Evolutionary conservation across 2,329 filamentous ascomycete genomes (phyloP), one percentile per base, ranked within the genome.

Genomic region (Magnaporthiopsis rhizophila): DNA sequence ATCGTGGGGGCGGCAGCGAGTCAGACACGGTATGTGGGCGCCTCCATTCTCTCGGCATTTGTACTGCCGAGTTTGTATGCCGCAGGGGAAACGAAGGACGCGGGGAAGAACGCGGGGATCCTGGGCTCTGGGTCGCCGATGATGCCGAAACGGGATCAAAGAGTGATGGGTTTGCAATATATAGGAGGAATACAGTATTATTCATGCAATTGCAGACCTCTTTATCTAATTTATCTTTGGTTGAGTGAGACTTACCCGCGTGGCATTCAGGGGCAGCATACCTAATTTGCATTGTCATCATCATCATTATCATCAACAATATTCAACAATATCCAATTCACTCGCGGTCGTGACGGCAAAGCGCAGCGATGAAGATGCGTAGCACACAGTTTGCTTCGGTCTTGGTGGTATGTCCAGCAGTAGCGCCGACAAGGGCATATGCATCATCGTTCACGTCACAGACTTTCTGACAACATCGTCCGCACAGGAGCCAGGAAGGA

Each of bases 401-500:
- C 8, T 26, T 62, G n/a, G 30, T 58, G 61, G 61, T 62, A 62
- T 3, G 24, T 62, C 24, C 24, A 32, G 24, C 28, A 53, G 38
- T 8, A 38, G 6, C n/a, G 45, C 45, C 9, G 45, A 3, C 21
- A 30, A 30, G 8, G 58, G 13, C 21, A 13, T 3, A 28, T 34
- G 15, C 5, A 15, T 38, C 34, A 11, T 11, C 34, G 34, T 18
- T 6, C 13, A 5, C 3, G 13, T 38, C 36, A 18, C 36, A n/a
- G 21, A 13, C 7, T 9, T n/a, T n/a, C 45, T 53, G 21, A 53
- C 45, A 8, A 3, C 18, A n/a, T 53, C 8, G 45, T 18, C 8
- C 4, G 45, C 15, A 9, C 56, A 68, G 65, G 61, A 65, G 26
- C 28, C 15, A 1, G 66, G 68, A 57, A 30, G 11, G 3, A 32